A percentile compares a stretch with the other conserved stretches of the same genome.
These are phyloP conservation scores for Acorus calamus DNA, from an alignment of 106 monocot species.

Conservation along the genomic window DNA sequence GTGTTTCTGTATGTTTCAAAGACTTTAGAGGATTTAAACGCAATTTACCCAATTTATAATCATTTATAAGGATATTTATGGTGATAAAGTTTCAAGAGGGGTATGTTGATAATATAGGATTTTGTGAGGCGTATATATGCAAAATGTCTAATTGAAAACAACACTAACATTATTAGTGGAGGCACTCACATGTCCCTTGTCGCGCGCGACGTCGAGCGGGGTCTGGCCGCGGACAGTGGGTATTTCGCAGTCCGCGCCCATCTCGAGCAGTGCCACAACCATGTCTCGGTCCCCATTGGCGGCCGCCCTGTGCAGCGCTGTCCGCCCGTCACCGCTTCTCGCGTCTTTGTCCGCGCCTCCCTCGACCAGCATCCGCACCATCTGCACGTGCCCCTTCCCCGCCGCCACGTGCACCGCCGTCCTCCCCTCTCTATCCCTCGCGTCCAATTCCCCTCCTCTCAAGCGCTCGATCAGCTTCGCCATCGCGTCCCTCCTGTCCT, in stretches of 20 bases:
- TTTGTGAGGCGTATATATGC: no score
- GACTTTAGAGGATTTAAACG: no score
- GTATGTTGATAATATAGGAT: no score
- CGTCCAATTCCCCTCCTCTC: conserved; percentile 3
- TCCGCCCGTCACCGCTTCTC: conserved; percentile 32
- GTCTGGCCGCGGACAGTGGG: conserved; percentile 25
- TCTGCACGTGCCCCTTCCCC: conserved; percentile 29
- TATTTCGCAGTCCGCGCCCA: conserved; percentile 37
- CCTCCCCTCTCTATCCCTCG: conserved; percentile 33
- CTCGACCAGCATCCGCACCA: conserved; percentile 25
- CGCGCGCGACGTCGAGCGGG: conserved; percentile 43
- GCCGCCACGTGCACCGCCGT: conserved; percentile 36
- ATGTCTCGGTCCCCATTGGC: conserved; percentile 47
- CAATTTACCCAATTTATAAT: no score
- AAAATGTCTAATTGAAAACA: no score
- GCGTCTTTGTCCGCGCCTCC: conserved; percentile 34
- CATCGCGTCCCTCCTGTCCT: conserved; percentile 15
- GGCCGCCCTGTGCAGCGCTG: conserved; percentile 41
- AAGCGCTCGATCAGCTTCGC: background rate
- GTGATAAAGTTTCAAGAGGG: no score
- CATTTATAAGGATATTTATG: no score
- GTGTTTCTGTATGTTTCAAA: no score
- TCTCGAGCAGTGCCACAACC: conserved; percentile 45
- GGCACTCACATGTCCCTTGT: conserved; percentile 51
- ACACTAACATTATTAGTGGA: no score